Conservation (phyloP, 78 protist species). For the Chrysochromulina tobinii region DNA sequence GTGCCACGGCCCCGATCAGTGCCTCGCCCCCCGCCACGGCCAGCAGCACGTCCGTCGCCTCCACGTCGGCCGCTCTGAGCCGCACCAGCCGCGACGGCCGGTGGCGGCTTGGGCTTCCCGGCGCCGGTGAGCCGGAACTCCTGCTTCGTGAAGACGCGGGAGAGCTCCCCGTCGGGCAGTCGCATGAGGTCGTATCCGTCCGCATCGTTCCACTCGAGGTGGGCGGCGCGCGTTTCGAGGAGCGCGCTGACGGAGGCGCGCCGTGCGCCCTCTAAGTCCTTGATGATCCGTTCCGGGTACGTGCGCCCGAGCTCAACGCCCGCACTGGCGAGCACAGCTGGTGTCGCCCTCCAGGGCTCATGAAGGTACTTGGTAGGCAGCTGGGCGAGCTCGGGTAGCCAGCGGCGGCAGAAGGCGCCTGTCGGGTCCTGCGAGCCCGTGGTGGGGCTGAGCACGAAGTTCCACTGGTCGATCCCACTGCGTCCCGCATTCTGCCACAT, state of each 20-base stretch:
- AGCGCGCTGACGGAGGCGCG: background rate
- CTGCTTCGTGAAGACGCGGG: conserved; percentile 23
- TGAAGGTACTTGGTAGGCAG: conserved; percentile 24
- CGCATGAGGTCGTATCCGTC: conserved; percentile 19
- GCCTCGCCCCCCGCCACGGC: too few species aligned
- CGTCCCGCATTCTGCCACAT: conserved; percentile 33
- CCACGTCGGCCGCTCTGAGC: too few species aligned
- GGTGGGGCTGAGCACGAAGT: background rate
- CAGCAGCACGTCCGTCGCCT: too few species aligned
- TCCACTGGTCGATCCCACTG: conserved; percentile 28
- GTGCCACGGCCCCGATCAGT: too few species aligned
- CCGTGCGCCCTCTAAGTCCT: background rate
- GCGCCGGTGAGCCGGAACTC: background rate
- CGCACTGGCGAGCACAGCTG: background rate
- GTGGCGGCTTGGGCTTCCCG: background rate
- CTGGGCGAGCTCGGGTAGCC: conserved; percentile 1
- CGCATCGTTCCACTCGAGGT: background rate
- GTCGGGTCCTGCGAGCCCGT: conserved; percentile 1
- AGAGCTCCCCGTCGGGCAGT: background rate
- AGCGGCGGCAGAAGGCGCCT: background rate
- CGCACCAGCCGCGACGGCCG: background rate
- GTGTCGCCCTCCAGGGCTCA: conserved; percentile 39
- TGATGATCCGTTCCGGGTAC: conserved; percentile 28
- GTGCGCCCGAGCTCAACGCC: conserved; percentile 33
- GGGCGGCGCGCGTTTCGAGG: background rate